phyloP scores from a whole-genome alignment of 352 stramenopile species.

The Phytophthora vignae region DNA sequence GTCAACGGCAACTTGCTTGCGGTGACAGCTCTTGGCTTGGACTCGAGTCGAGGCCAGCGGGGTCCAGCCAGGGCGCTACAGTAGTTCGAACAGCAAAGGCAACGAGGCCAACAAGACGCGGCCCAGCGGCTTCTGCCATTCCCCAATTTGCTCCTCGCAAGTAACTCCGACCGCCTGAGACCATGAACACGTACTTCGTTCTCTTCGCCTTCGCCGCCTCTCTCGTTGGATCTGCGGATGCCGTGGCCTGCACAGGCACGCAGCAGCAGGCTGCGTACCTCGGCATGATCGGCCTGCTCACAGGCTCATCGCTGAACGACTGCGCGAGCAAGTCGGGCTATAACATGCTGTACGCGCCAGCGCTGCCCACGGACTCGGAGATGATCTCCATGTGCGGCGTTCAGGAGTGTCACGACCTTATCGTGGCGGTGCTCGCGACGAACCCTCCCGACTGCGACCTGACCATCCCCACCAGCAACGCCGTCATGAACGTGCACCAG shows the following conservation, averaged over 20 bases:
- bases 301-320: constrained; percentile 17
- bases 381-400: constrained; percentile 41
- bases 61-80: not conserved
- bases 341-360: constrained; percentile 47
- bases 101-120: constrained; percentile 8
- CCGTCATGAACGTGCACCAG: constrained; percentile 48
- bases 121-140: constrained; percentile 20
- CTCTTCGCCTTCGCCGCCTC: constrained; percentile 14
- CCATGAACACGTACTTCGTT: constrained; percentile 37
- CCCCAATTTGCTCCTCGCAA: constrained; percentile 32
- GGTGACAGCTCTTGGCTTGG: too few relatives aligned
- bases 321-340: constrained; percentile 41
- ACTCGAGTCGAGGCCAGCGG: not conserved
- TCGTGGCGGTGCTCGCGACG: constrained; percentile 31
- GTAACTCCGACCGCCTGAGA: constrained; percentile 11
- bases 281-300: constrained; percentile 31
- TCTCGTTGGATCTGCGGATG: constrained; percentile 18
- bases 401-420: constrained; percentile 38
- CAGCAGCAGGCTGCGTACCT: constrained; percentile 37
- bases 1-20: not conserved
- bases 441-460: constrained; percentile 51
- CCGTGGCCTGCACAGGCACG: constrained; percentile 15
- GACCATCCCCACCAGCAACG: constrained; percentile 47
- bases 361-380: constrained; percentile 33
- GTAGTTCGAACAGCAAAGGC: constrained; percentile 25